These are phyloP conservation scores for Eucalyptus rudis DNA, from an alignment of 345 rosid genomes.

Conservation along the genomic window DNA sequence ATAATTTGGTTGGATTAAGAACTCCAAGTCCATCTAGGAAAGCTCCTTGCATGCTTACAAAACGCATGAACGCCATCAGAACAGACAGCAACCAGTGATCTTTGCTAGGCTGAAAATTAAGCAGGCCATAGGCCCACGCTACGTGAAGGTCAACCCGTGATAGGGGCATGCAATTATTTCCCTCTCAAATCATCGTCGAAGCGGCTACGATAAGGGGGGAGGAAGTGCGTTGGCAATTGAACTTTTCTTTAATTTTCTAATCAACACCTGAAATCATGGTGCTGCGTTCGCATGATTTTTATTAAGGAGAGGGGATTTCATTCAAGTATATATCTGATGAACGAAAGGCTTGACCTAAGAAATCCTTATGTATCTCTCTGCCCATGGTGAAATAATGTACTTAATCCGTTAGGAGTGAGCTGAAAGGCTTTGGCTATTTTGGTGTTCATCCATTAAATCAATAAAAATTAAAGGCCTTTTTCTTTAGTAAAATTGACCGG, in stretches of 20 bases:
- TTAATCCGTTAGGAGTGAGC: rapidly evolving
- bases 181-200: background rate
- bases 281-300: background rate
- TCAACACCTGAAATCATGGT: background rate
- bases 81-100: background rate
- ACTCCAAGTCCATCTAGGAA: background rate
- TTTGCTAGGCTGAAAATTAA: background rate
- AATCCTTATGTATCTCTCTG: background rate
- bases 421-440: background rate
- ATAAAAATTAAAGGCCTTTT: background rate
- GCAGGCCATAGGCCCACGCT: background rate
- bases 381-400: background rate
- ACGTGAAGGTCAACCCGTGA: background rate
- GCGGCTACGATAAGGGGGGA: background rate
- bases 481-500: background rate
- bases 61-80: background rate
- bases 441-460: background rate
- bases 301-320: background rate
- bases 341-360: background rate
- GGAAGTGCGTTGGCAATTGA: background rate
- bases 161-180: background rate
- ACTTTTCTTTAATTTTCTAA: background rate
- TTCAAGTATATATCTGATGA: background rate
- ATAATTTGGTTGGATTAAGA: background rate
- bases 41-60: background rate